Conservation (phyloP, 2,329 filamentous ascomycete genomes). For the Phyllachora maydis region DNA sequence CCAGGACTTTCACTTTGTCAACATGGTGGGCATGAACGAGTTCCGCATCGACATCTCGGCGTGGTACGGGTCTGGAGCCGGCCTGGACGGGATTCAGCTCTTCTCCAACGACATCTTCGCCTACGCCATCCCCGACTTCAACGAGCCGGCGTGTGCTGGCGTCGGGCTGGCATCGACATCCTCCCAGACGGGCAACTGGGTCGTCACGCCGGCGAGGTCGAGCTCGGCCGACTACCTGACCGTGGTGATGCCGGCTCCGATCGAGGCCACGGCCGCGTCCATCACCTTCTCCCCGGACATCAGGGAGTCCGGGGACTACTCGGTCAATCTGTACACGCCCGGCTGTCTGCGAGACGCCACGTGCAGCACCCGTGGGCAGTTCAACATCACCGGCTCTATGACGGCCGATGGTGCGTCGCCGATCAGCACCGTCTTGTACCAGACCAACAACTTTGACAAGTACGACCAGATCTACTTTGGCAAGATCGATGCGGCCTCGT, state of each 20-base stretch:
- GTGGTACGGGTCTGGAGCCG: constrained; percentile 74
- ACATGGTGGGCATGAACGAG: constrained; percentile 65
- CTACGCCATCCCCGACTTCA: constrained; percentile 74
- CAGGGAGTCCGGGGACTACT: constrained; percentile 76
- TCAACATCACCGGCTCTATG: constrained; percentile 63
- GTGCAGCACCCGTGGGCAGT: constrained; percentile 55
- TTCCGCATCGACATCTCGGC: constrained; percentile 73
- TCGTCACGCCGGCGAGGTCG: constrained; percentile 39
- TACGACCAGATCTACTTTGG: constrained; percentile 86
- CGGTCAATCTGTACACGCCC: constrained; percentile 78
- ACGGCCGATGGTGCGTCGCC: constrained; percentile 23
- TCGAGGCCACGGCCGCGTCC: constrained; percentile 36
- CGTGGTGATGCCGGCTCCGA: constrained; percentile 34
- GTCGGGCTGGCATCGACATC: constrained; percentile 43
- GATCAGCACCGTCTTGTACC: constrained; percentile 46
- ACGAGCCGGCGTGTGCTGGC: constrained; percentile 63
- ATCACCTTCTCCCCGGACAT: constrained; percentile 74
- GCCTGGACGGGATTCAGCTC: constrained; percentile 68
- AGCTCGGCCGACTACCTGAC: constrained; percentile 64
- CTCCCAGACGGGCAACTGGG: constrained; percentile 56
- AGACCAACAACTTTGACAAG: constrained; percentile 93
- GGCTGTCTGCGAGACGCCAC: constrained; percentile 67
- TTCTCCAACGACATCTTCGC: constrained; percentile 70
- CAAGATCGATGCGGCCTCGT: constrained; percentile 54
- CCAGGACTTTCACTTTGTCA: constrained; percentile 88